Evolutionary conservation across 495 filamentous ascomycete species (phyloP), one percentile per base, ranked within the genome.

Genomic region (Platismatia glauca): DNA sequence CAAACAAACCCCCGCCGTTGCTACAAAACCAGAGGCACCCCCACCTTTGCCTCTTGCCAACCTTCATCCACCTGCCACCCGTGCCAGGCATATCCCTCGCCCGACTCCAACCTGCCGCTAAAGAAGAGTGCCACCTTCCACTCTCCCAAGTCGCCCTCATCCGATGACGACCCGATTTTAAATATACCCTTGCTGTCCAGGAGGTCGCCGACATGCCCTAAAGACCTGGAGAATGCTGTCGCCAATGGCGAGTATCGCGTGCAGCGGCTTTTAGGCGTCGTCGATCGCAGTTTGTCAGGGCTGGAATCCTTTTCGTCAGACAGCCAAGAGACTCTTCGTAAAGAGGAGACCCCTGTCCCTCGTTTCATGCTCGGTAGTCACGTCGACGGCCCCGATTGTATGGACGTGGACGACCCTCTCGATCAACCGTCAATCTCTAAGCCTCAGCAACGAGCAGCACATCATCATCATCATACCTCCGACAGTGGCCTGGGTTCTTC

Each of bases 401-500:
- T 71, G 69, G 68, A 68, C 58, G 57, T 71, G 53, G 68, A 70
- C 66, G 57, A 53, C 66, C 63, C 39, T 41, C 66, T 38, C 24
- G 64, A 35, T 57, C 53, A 71, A 69, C 56, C 70, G 50, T 50
- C 63, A 33, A 63, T 52, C 33, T 35, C 37, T 15, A 61, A 61
- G 18, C 35, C 59, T 22, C 24, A 61, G 37, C 48, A 61, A 31
- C 48, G 37, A 55, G 9, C 59, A 67, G 59, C 66, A 61, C 48
- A 77, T 60, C 69, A 70, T 53, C 69, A 70, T 53, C 68, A 63
- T 16, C 78, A 80, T 63, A 70, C 73, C 15, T 80, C 77, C 1
- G 79, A 82, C 69, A 82, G 81, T 68, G 81, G 80, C 8, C 67
- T 87, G 31, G 84, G 84, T 43, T 79, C 82, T 18, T 85, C 83